phyloP scores from a whole-genome alignment of 805 yeast genomes.

The Kazachstania bromeliacearum region DNA sequence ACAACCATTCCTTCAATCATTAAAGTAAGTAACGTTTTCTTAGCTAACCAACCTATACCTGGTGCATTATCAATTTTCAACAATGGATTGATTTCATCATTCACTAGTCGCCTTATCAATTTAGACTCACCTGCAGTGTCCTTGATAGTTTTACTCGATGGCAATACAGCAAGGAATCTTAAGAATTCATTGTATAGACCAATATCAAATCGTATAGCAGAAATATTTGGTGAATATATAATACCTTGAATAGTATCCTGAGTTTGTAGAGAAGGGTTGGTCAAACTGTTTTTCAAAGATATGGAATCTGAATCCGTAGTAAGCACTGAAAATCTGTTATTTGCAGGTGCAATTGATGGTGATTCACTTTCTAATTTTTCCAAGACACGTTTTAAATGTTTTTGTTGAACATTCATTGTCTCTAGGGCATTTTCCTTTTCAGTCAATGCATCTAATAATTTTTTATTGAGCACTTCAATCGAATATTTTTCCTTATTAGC shows the following conservation, averaged over 20 bases:
- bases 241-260: conserved; percentile 7
- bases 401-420: conserved; percentile 56
- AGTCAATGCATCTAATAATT: conserved; percentile 41
- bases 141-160: conserved; percentile 28
- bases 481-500: conserved; percentile 63
- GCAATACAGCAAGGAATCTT: conserved; percentile 31
- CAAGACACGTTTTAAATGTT: conserved; percentile 51
- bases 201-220: conserved; percentile 36
- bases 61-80: conserved; percentile 55
- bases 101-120: conserved; percentile 54
- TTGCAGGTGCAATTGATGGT: conserved; percentile 3
- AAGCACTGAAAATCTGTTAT: conserved; percentile 9
- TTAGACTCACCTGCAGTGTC: conserved; percentile 37
- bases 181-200: conserved; percentile 32
- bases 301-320: conserved; percentile 10
- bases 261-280: conserved; percentile 8
- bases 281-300: conserved; percentile 15
- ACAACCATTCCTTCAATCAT: conserved; percentile 72
- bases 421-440: conserved; percentile 65
- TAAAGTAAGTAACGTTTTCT: conserved; percentile 51
- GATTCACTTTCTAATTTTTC: conserved; percentile 37
- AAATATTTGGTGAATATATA: conserved; percentile 34
- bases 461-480: conserved; percentile 48
- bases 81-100: conserved; percentile 75
- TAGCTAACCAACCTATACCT: conserved; percentile 52